Evolutionary conservation across 2,329 filamentous ascomycete species (phyloP).

Genomic region (Pseudogymnoascus pannorum): DNA sequence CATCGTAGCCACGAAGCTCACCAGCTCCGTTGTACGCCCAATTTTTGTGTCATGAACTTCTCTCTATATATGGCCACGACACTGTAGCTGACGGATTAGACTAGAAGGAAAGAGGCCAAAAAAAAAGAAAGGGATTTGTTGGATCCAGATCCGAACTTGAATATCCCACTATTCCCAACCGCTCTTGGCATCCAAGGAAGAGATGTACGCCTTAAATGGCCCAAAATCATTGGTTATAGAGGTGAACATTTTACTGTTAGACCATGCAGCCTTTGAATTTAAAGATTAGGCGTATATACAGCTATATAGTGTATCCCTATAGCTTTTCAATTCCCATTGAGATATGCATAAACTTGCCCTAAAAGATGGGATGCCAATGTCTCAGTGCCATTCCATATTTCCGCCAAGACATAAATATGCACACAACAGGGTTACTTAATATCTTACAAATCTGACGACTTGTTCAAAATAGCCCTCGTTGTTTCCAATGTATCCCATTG

Average conservation of each 20-base stretch:
- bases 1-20: too few species aligned
- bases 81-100: not conserved
- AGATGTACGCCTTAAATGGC: not conserved
- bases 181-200: not conserved
- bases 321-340: not conserved
- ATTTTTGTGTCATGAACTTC: not conserved
- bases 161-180: not conserved
- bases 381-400: not conserved
- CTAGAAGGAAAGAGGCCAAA: not conserved
- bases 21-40: not conserved
- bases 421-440: not conserved
- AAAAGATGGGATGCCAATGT: not conserved
- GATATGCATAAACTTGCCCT: not conserved
- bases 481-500: not conserved
- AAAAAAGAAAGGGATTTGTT: not conserved
- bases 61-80: not conserved
- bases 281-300: not conserved
- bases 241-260: not conserved
- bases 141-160: not conserved
- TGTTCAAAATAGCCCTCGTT: not conserved
- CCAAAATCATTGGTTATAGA: not conserved
- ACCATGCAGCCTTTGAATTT: not conserved
- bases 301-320: not conserved
- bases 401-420: not conserved
- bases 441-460: not conserved